Evolutionary conservation across 495 filamentous ascomycete genomes (phyloP).

Genomic region (Aspergillus baeticus): DNA sequence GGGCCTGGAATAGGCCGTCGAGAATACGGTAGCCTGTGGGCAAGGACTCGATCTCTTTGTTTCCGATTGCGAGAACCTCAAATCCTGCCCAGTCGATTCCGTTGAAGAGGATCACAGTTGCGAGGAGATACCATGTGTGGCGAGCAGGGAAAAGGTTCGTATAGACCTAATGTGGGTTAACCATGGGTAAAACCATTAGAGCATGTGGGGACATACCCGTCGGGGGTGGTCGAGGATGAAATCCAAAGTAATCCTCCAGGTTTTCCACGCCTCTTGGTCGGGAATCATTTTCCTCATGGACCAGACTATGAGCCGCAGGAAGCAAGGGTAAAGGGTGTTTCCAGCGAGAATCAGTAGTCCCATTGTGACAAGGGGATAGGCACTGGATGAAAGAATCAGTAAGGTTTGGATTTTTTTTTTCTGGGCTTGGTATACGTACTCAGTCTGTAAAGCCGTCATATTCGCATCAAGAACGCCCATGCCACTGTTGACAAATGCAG

Average conservation of each 20-base stretch:
- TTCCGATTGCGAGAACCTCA: slow-evolving; percentile 75
- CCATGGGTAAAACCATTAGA: neutral
- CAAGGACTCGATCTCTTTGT: slow-evolving; percentile 57
- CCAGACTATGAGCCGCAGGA: slow-evolving; percentile 78
- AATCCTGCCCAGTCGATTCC: slow-evolving; percentile 80
- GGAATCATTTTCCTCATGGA: slow-evolving; percentile 49
- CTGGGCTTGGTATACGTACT: slow-evolving; percentile 17
- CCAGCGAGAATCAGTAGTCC: slow-evolving; percentile 76
- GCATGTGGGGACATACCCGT: slow-evolving; percentile 43
- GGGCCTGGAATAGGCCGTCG: slow-evolving; percentile 80
- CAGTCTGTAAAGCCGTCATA: slow-evolving; percentile 55
- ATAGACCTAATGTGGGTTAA: slow-evolving; percentile 44
- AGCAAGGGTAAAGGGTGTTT: slow-evolving; percentile 78
- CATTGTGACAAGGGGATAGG: slow-evolving; percentile 75
- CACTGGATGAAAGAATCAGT: slow-evolving; percentile 22
- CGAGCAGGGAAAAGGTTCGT: slow-evolving; percentile 78
- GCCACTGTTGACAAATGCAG: slow-evolving; percentile 85
- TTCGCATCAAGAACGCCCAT: slow-evolving; percentile 84
- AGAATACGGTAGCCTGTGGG: slow-evolving; percentile 61
- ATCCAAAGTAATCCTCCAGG: slow-evolving; percentile 63
- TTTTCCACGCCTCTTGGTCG: slow-evolving; percentile 38
- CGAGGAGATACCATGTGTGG: slow-evolving; percentile 79
- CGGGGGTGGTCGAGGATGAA: slow-evolving; percentile 82
- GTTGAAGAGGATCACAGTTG: slow-evolving; percentile 71
- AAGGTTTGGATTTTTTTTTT: neutral